Evolutionary conservation across 2,329 filamentous ascomycete species (phyloP), one percentile per base, ranked within the genome.

Genomic region (Exophiala spinifera): DNA sequence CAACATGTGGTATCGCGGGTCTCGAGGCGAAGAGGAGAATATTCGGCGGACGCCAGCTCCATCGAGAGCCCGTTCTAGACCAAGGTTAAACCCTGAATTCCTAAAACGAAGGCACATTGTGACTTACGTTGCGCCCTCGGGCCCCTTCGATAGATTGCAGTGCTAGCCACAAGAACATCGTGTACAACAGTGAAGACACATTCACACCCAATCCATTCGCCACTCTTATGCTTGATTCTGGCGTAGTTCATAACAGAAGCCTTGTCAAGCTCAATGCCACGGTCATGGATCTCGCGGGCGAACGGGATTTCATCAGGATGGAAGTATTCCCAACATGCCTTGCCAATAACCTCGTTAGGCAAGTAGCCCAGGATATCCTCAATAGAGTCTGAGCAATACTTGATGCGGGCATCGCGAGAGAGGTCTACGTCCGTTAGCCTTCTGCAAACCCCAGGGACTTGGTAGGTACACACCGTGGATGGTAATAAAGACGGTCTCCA

Each of bases 101-200:
- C 59, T 17, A 36, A 17, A 33, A 19, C 2, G 20, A 46, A 46
- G 7, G 19, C 15, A 23, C 36, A 37, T 40, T 20, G 33, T 10
- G 7, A 78, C 88, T 72, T 78, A 94, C 89, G 85, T 65, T 89
- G 80, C 64, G 87, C 91, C 66, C 82, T 86, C 59, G 79, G 78
- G 20, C 85, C 84, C 50, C 79, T 76, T 49, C 79, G 78, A 68
- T 94, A 95, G 59, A 94, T 81, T 66, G 87, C 91, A 11, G 86
- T 92, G 66, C 88, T 91, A 37, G 88, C 89, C 46, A 95, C 88
- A 70, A 95, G 77, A 19, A 94, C 88, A 78, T 95, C 87, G 69
- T 95, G 88, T 40, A 95, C 90, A 39, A 95, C 79, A 4, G 89
- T 94, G 69, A 95, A 95, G 70, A 89, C 91, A 71, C 89, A 94